Base-by-base conservation (phyloP, 2,329 filamentous ascomycete species). In the Calonectria hongkongensis region DNA sequence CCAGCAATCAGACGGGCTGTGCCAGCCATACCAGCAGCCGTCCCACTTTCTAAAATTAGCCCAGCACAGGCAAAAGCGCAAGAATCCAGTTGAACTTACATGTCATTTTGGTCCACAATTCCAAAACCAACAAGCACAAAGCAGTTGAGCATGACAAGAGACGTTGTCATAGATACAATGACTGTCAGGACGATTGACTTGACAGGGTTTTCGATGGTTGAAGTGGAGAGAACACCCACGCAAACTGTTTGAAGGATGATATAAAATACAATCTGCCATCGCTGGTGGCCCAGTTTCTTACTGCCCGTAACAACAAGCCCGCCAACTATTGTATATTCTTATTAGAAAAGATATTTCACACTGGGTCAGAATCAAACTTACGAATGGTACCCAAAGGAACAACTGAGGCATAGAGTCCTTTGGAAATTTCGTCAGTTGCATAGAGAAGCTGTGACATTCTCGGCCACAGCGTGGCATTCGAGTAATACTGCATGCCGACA, bases 71-170 rank as follows among this genome's bases (percentile, higher is more conserved):
- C 9, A 47, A 21, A n/a, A 1, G 30, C 1, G 30, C 1, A 25
- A 25, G 12, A 0, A 10, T 16, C 0, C 16, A 1, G 8, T 2
- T 9, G 13, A 4, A 54, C 66, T 69, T 47, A 72, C 70, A 72
- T 72, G 9, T 72, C 70, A 27, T 30, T 70, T 39, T 72, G 70
- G 13, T 72, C 70, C 7, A 72, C 70, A 41, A 72, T 72, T n/a
- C 70, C 70, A 3, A 72, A 72, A 21, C 70, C 70, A n/a, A 72
- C 70, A 16, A 72, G 45, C 16, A 72, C 70, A 39, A 72, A 72
- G 51, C 70, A 72, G 33, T 72, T 72, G 1, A 72, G 66, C 33
- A 72, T 72, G 13, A 72, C 58, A 9, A 70, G 50, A n/a, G 70
- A 45, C 41, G 70, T 72, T 18, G 70, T 70, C 66, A 72, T 72